phyloP scores from a whole-genome alignment of 2,329 filamentous ascomycete genomes.

The Paracoccidioides brasiliensis region DNA sequence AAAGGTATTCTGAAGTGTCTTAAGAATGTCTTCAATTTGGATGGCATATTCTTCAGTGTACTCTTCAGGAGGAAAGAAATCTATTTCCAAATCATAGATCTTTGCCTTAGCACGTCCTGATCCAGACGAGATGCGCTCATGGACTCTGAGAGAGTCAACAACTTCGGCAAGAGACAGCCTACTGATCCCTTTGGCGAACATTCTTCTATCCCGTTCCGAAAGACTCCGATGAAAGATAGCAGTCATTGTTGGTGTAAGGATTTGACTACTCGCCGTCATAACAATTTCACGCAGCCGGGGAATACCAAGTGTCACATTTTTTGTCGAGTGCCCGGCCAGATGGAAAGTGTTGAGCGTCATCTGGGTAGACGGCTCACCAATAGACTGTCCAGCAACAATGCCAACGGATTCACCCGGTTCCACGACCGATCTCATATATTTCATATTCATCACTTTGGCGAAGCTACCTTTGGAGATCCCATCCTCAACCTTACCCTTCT shows the following conservation, averaged over 20 bases:
- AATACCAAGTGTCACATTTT: conserved; percentile 98
- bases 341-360: conserved; percentile 99
- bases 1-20: conserved; percentile 68
- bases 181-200: conserved; percentile 85
- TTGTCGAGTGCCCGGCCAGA: conserved; percentile 93
- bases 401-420: conserved; percentile 95
- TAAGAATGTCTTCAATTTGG: conserved; percentile 59
- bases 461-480: conserved; percentile 56
- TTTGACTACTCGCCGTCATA: conserved; percentile 86
- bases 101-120: conserved; percentile 59
- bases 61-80: conserved; percentile 73
- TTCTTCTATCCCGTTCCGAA: conserved; percentile 52
- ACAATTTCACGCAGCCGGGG: conserved; percentile 92
- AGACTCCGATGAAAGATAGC: conserved; percentile 64
- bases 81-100: conserved; percentile 67
- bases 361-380: conserved; percentile 94
- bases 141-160: conserved; percentile 66
- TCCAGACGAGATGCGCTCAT: conserved; percentile 65
- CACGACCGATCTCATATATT: conserved; percentile 82
- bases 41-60: conserved; percentile 82
- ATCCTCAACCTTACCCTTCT: conserved; percentile 42
- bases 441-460: conserved; percentile 73
- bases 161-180: conserved; percentile 73
- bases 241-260: conserved; percentile 68
- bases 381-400: conserved; percentile 89